These are phyloP conservation scores for Saitozyma podzolica DNA, from an alignment of 768 basidiomycete genomes.

Conservation along the genomic window DNA sequence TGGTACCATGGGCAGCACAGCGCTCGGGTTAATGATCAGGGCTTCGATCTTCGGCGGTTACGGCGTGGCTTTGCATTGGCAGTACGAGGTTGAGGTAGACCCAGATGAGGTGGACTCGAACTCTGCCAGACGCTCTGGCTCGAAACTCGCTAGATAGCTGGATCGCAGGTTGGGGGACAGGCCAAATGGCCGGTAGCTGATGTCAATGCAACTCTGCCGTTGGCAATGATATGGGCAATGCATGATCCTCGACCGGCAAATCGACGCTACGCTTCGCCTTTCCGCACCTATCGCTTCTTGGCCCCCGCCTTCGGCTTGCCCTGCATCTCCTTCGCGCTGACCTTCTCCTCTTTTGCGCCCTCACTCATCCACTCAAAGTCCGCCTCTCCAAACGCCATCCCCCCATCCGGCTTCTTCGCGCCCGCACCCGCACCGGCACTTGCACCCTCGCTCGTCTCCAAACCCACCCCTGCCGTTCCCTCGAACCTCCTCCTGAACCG, in stretches of 20 bases:
- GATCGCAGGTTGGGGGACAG: no score
- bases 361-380: slow-evolving; percentile 52
- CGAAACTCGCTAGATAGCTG: no score
- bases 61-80: no score
- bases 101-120: no score
- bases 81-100: no score
- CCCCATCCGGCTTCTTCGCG: slow-evolving; percentile 8
- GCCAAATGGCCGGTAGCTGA: no score
- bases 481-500: slow-evolving; percentile 76
- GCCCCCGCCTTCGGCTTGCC: slow-evolving; percentile 25
- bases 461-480: slow-evolving; percentile 58
- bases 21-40: no score
- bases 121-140: no score
- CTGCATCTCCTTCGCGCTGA: slow-evolving; percentile 24
- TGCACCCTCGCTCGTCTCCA: slow-evolving; percentile 56
- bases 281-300: slow-evolving; percentile 35
- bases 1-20: no score
- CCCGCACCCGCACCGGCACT: background rate
- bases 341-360: slow-evolving; percentile 49
- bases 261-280: background rate
- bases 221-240: background rate
- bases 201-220: background rate
- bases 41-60: no score
- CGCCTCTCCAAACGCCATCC: slow-evolving; percentile 20
- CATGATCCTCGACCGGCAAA: no score